Conservation (phyloP, 192 early-diverging fungal species). For the Coemansia asiatica region DNA sequence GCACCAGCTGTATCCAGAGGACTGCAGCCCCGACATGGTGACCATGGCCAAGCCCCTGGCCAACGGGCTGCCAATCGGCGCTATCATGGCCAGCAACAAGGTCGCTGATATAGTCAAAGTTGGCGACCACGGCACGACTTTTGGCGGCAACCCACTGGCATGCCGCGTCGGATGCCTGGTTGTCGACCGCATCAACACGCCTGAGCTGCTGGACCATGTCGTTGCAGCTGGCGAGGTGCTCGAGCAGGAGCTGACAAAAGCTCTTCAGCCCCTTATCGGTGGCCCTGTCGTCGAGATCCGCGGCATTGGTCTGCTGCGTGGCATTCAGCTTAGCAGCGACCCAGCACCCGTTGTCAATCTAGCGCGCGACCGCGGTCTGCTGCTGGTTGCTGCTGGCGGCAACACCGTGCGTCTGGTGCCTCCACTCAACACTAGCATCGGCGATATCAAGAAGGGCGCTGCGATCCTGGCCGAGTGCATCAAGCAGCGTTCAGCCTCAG, state of each 20-base stretch:
- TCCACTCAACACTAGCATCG: conserved; percentile 76
- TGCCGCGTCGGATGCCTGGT: conserved; percentile 82
- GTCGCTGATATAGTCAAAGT: conserved; percentile 82
- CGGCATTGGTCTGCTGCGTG: conserved; percentile 84
- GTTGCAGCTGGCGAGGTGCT: conserved; percentile 65
- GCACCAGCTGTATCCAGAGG: conserved; percentile 67
- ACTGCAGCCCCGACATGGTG: conserved; percentile 83
- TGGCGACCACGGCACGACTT: conserved; percentile 97
- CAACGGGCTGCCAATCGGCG: conserved; percentile 95
- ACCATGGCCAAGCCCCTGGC: conserved; percentile 97
- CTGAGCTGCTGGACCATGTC: conserved; percentile 75
- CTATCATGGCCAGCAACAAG: conserved; percentile 72
- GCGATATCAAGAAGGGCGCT: conserved; percentile 75
- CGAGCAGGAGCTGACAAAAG: conserved; percentile 50
- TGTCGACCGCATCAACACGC: conserved; percentile 64
- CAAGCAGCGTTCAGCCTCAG: conserved; percentile 17
- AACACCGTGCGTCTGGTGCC: conserved; percentile 94
- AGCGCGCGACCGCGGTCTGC: conserved; percentile 79
- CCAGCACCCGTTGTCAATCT: conserved; percentile 69
- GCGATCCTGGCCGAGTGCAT: conserved; percentile 66
- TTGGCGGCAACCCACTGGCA: conserved; percentile 93
- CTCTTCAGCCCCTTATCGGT: conserved; percentile 49
- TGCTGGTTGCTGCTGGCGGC: conserved; percentile 82
- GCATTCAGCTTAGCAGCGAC: conserved; percentile 74
- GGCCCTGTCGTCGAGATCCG: conserved; percentile 73